Base-by-base conservation (phyloP, 148 eudicot species). In the Persicaria maculosa region DNA sequence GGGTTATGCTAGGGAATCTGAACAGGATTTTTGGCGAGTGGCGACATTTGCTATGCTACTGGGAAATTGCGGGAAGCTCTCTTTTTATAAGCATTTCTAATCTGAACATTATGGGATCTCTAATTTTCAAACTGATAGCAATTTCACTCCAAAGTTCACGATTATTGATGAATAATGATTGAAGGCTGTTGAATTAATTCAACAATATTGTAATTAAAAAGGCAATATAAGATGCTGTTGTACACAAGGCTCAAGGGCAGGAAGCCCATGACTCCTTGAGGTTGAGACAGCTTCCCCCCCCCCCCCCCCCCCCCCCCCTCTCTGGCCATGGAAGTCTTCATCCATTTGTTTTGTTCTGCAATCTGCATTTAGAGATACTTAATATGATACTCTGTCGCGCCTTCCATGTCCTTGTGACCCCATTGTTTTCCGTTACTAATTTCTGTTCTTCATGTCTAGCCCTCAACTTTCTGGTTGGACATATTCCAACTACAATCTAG, bases 381-480 rank as follows among this genome's bases (percentile, higher is more conserved):
- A 20, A 57, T 57, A 17, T 57, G 62, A 17, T 57, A 57, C 31
- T 57, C 25, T 7, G 62, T 17, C 17, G 62, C 10, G 20, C 19
- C 36, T 19, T 57, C 62, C 62, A 57, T 19, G 2, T 57, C 52
- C 52, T 6, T 0, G 52, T 48, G 3, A 8, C 11, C 8, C 52
- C 52, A 7, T 12, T 48, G 52, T 20, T 57, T 55, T 20, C 20
- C 62, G 19, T 57, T 57, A 17, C 62, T 57, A 10, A 57, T 57
- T 19, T 57, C 25, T 19, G 62, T 57, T 22, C 62, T 57, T 57
- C 62, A 17, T 57, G 55, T 52, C n/a, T 52, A 52, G 55, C 55
- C n/a, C 55, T n/a, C 55, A 52, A 52, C 55, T 57, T 57, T 57
- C 62, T 19, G 62, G 62, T 8, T 57, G 62, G 62, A 17, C 62